Base-by-base conservation (phyloP, 768 basidiomycete genomes). In the Rhodotorula toruloides region DNA sequence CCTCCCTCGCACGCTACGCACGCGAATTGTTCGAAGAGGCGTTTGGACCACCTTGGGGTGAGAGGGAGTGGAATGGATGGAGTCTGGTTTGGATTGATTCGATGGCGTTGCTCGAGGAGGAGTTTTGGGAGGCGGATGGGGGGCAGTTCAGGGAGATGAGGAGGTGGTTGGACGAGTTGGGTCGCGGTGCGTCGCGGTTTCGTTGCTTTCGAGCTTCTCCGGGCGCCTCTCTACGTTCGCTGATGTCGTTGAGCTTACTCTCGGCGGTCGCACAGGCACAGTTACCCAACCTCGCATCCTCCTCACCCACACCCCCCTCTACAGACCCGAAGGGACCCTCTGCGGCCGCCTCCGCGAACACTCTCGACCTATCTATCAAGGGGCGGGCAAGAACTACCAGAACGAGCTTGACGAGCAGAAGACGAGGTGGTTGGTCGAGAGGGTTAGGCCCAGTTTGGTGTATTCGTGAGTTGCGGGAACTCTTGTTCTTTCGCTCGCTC, bases 251-350 rank as follows among this genome's bases (percentile, higher is more conserved):
- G 36, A 29, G 9, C 32, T 8, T 27, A 25, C 27, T 31, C 29
- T 22, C 63, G n/a, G n/a, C n/a, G n/a, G n/a, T 42, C 40, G 52
- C 59, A 48, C 52, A 72, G 55, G 63, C 21, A 8, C 12, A 57
- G 78, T 78, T 72, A 19, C 73, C 63, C 5, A 88, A 0, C 77
- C 83, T n/a, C 79, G 42, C 22, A 29, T 93, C 29, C 79, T 94
- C 36, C 84, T 96, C 63, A 87, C 84, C 4, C 93, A 97, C 75
- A 90, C 97, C 54, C 93, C 93, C n/a, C 83, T 97, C 14, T 84
- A 84, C 48, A 82, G 93, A 47, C 84, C 86, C 6, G 84, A 84
- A 46, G 82, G 81, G 11, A 81, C 85, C 4, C 73, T 79, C 27
- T 97, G 93, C 76, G 92, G 93, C 17, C 85, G 86, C 1, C 76